These are phyloP conservation scores for Jackrogersella minutella DNA, from an alignment of 495 filamentous ascomycete species.

Conservation along the genomic window DNA sequence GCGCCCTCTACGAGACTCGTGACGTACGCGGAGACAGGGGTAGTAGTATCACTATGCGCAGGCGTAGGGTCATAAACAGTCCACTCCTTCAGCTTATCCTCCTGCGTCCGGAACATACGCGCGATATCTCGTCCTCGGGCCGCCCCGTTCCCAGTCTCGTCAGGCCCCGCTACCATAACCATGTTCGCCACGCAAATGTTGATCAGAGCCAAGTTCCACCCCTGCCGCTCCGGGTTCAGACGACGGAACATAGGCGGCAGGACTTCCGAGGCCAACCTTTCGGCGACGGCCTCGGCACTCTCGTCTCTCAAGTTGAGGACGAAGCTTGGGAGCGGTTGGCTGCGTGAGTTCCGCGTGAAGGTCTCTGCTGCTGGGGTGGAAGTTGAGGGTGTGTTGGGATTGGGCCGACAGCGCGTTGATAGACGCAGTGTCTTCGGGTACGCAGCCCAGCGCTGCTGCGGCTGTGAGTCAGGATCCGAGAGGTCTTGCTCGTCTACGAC, in stretches of 20 bases:
- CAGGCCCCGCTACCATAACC: conserved; percentile 63
- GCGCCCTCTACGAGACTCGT: background rate
- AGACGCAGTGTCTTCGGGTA: conserved; percentile 72
- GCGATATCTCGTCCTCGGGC: conserved; percentile 62
- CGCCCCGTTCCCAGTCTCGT: conserved; percentile 44
- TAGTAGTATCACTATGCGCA: conserved; percentile 7
- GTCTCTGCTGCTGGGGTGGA: conserved; percentile 31
- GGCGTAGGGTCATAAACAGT: conserved; percentile 56
- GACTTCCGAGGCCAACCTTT: conserved; percentile 72
- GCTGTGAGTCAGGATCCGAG: conserved; percentile 28
- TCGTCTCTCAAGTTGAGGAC: conserved; percentile 68
- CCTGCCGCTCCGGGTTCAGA: conserved; percentile 71
- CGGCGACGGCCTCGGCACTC: conserved; percentile 63
- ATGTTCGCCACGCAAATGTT: conserved; percentile 92
- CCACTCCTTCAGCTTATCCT: conserved; percentile 70
- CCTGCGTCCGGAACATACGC: conserved; percentile 74
- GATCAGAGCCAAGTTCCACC: conserved; percentile 81
- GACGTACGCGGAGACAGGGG: background rate
- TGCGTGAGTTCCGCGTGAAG: conserved; percentile 71
- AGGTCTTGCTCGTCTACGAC: conserved; percentile 55
- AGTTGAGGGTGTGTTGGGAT: conserved; percentile 49
- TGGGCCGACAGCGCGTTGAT: conserved; percentile 73
- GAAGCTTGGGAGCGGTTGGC: conserved; percentile 72
- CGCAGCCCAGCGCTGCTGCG: conserved; percentile 48
- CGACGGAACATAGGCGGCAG: conserved; percentile 75